Conservation (phyloP, 352 stramenopile species). For the Globisporangium uncinulatum region DNA sequence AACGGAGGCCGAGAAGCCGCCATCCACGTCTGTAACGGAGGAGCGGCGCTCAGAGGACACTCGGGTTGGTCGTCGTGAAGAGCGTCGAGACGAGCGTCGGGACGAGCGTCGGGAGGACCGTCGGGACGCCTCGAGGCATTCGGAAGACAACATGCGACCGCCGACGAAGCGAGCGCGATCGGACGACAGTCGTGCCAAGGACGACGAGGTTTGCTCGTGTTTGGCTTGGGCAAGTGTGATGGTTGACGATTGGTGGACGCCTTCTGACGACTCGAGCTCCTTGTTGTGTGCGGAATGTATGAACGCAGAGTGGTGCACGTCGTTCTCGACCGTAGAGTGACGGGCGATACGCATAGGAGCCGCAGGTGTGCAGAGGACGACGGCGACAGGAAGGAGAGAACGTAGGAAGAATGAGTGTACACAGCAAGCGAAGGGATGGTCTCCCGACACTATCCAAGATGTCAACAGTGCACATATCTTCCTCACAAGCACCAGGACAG, state of each 20-base stretch:
- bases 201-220: conserved; percentile 21
- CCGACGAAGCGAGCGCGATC: conserved; percentile 27
- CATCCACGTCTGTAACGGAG: not conserved
- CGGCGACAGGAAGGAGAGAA: not conserved
- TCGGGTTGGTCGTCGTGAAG: not conserved
- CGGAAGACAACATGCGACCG: not conserved
- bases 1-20: not conserved
- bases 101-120: not conserved
- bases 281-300: not conserved
- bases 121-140: not conserved
- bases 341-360: no score
- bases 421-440: no score
- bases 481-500: no score
- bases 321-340: conserved; percentile 5
- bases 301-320: not conserved
- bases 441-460: no score
- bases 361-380: no score
- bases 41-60: not conserved
- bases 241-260: no score
- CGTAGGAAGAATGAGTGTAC: not conserved
- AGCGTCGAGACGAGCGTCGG: not conserved
- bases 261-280: no score
- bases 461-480: no score
- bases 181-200: conserved; percentile 15
- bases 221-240: no score